Percentiles rank a stretch among this genome's conserved stretches.
phyloP scores from a whole-genome alignment of 768 basidiomycete species.

The Agrocybe praecox region DNA sequence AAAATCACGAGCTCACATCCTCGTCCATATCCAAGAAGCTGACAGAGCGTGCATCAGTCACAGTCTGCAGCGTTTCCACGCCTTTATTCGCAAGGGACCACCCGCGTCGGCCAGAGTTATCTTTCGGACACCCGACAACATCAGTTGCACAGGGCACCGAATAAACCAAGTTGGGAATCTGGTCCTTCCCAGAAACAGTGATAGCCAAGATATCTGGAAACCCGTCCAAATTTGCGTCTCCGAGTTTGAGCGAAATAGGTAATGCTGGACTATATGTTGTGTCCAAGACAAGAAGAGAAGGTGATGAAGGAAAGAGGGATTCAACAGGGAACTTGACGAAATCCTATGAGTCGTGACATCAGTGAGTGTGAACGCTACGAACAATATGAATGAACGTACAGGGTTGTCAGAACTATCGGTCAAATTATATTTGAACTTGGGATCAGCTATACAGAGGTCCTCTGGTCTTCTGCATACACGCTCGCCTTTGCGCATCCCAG shows the following conservation, averaged over 20 bases:
- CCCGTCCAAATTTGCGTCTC: slow-evolving; percentile 92
- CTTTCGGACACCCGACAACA: slow-evolving; percentile 56
- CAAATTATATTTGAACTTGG: slow-evolving; percentile 78
- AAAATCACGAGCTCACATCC: slow-evolving; percentile 64
- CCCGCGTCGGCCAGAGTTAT: slow-evolving; percentile 59
- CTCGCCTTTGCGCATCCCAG: slow-evolving; percentile 49
- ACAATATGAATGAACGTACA: slow-evolving; percentile 32
- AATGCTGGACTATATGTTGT: slow-evolving; percentile 64
- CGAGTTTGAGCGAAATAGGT: slow-evolving; percentile 79
- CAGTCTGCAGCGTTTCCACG: slow-evolving; percentile 57
- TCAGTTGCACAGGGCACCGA: slow-evolving; percentile 62
- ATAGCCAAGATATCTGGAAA: slow-evolving; percentile 85
- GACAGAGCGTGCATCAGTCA: slow-evolving; percentile 79
- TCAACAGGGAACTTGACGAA: slow-evolving; percentile 70
- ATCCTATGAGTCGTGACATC: slow-evolving; percentile 39
- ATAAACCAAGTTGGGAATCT: slow-evolving; percentile 61
- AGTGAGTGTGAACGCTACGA: not conserved
- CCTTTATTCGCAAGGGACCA: slow-evolving; percentile 61
- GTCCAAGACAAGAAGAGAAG: slow-evolving; percentile 73
- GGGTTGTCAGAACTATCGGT: slow-evolving; percentile 49
- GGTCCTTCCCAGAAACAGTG: slow-evolving; percentile 43
- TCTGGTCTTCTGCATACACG: slow-evolving; percentile 74
- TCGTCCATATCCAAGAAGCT: slow-evolving; percentile 94
- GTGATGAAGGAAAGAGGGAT: slow-evolving; percentile 51
- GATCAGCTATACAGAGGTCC: slow-evolving; percentile 81